Conservation (phyloP, 768 basidiomycete species). For the Gloeophyllum trabeum region DNA sequence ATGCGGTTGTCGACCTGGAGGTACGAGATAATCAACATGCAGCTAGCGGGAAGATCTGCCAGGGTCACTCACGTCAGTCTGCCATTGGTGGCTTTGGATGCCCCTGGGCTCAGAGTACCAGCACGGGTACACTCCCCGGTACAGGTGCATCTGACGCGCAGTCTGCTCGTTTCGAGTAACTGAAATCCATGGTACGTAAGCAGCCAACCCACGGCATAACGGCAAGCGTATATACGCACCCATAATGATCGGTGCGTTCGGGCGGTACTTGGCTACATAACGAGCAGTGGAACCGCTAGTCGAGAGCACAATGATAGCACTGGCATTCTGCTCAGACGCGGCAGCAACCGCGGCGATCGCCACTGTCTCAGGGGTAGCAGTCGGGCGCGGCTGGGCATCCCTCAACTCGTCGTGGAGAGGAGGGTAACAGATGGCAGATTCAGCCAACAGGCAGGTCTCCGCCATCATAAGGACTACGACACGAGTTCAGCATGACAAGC, state of each 20-base stretch:
- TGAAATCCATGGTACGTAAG: slow-evolving; percentile 16
- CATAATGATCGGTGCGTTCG: slow-evolving; percentile 87
- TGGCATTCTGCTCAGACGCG: slow-evolving; percentile 88
- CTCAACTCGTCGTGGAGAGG: slow-evolving; percentile 88
- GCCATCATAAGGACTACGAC: slow-evolving; percentile 94
- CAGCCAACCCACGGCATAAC: not conserved
- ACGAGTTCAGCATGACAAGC: slow-evolving; percentile 1
- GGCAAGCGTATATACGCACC: slow-evolving; percentile 35
- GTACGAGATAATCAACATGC: slow-evolving; percentile 5
- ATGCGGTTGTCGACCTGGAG: slow-evolving; percentile 78
- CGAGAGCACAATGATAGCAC: slow-evolving; percentile 91
- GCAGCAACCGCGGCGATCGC: slow-evolving; percentile 95
- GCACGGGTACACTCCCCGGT: slow-evolving; percentile 95
- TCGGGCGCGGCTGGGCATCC: slow-evolving; percentile 72
- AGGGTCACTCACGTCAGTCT: slow-evolving; percentile 72
- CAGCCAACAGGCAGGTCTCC: slow-evolving; percentile 95
- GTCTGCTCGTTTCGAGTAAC: slow-evolving; percentile 96
- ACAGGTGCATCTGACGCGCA: slow-evolving; percentile 91
- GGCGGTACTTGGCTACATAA: slow-evolving; percentile 93
- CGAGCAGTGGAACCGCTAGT: slow-evolving; percentile 96
- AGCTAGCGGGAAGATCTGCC: not conserved
- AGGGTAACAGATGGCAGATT: slow-evolving; percentile 91
- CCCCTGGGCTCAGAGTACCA: slow-evolving; percentile 95
- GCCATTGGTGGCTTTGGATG: slow-evolving; percentile 84
- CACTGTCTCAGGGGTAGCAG: slow-evolving; percentile 90